Percentiles rank a stretch among this genome's conserved stretches.
Evolutionary conservation across 805 yeast species (phyloP).

Genomic region (Candida railenensis): DNA sequence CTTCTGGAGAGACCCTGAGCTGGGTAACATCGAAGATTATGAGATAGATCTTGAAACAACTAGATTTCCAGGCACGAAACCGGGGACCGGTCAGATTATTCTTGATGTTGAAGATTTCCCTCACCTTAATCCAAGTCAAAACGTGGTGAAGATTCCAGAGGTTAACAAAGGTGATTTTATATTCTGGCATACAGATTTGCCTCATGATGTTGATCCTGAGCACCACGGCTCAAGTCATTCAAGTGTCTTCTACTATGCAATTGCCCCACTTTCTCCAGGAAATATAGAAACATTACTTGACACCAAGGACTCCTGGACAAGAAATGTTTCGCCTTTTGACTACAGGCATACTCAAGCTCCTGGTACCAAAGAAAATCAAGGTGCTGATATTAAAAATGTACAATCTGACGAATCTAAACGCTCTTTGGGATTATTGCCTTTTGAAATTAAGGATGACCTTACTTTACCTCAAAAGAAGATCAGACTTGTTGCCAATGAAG

Average conservation of each 20-base stretch:
- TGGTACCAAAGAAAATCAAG: slow-evolving; percentile 16
- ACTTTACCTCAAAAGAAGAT: slow-evolving; percentile 24
- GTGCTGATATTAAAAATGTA: slow-evolving; percentile 16
- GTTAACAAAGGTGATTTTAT: slow-evolving; percentile 44
- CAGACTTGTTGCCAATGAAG: slow-evolving; percentile 22
- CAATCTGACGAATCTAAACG: slow-evolving; percentile 18
- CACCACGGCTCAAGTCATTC: slow-evolving; percentile 35
- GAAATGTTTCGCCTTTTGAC: slow-evolving; percentile 13
- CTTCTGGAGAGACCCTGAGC: slow-evolving; percentile 21
- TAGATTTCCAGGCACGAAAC: slow-evolving; percentile 37
- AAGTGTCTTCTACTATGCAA: slow-evolving; percentile 37
- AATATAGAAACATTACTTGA: slow-evolving; percentile 13
- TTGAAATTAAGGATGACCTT: slow-evolving; percentile 17
- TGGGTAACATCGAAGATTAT: slow-evolving; percentile 19
- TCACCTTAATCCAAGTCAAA: slow-evolving; percentile 27
- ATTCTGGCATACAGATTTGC: slow-evolving; percentile 43
- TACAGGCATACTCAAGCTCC: slow-evolving; percentile 9
- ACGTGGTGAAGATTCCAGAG: slow-evolving; percentile 34
- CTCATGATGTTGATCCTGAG: slow-evolving; percentile 39
- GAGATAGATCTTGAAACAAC: slow-evolving; percentile 29
- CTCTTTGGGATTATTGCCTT: slow-evolving; percentile 24
- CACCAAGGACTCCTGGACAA: slow-evolving; percentile 6
- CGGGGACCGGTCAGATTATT: slow-evolving; percentile 35
- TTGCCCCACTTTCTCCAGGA: slow-evolving; percentile 28
- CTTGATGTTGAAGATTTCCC: slow-evolving; percentile 28